phyloP scores from a whole-genome alignment of 2,329 filamentous ascomycete genomes.

The Cladosporium sp. region DNA sequence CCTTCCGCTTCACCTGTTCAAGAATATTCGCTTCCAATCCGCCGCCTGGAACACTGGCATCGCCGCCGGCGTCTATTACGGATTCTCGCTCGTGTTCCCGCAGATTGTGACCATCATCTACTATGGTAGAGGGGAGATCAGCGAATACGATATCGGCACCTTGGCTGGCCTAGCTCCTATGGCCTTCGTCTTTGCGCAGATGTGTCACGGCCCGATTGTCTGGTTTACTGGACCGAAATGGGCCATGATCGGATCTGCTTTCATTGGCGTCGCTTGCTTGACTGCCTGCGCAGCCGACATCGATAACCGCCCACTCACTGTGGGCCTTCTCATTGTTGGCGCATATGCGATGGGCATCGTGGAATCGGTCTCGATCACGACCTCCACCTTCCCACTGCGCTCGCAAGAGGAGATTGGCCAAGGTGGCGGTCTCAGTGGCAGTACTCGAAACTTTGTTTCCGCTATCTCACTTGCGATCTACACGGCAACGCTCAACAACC shows the following conservation, averaged over 20 bases:
- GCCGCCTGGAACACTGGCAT: slow-evolving; percentile 25
- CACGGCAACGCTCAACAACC: slow-evolving; percentile 22
- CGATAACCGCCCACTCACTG: slow-evolving; percentile 19
- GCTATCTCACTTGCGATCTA: slow-evolving; percentile 23
- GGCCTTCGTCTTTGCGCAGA: slow-evolving; percentile 26
- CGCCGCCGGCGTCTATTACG: slow-evolving; percentile 24
- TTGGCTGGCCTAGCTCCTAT: slow-evolving; percentile 23
- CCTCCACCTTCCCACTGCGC: slow-evolving; percentile 24
- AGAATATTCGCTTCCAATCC: slow-evolving; percentile 24
- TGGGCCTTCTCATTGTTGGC: slow-evolving; percentile 21
- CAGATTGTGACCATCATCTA: slow-evolving; percentile 24
- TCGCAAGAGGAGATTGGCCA: slow-evolving; percentile 26
- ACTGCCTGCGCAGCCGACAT: slow-evolving; percentile 21
- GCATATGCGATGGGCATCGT: slow-evolving; percentile 23
- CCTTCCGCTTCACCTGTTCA: slow-evolving; percentile 26
- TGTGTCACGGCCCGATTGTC: slow-evolving; percentile 24
- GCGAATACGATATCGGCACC: slow-evolving; percentile 24
- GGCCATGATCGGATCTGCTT: slow-evolving; percentile 23
- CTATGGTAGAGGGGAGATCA: slow-evolving; percentile 22
- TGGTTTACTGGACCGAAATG: slow-evolving; percentile 24
- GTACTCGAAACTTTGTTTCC: slow-evolving; percentile 22
- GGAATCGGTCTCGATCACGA: slow-evolving; percentile 23
- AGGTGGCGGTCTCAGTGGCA: slow-evolving; percentile 22
- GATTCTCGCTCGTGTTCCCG: slow-evolving; percentile 22
- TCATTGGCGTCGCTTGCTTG: slow-evolving; percentile 21